Conservation (phyloP, 768 basidiomycete genomes). For the Tulasnella calospora region DNA sequence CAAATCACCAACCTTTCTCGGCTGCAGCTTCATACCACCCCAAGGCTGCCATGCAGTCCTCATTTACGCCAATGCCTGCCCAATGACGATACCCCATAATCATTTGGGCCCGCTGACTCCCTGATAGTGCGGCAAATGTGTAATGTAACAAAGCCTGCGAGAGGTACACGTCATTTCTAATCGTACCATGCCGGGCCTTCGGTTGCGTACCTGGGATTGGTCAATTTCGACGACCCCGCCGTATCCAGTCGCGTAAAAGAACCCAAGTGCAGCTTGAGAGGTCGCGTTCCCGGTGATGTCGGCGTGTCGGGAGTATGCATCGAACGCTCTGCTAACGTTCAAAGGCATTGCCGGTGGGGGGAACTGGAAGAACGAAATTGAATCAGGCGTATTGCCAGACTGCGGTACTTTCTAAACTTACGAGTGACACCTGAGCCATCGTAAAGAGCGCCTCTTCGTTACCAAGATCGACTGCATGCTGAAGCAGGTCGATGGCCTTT, state of each 20-base stretch:
- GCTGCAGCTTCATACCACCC: conserved; percentile 89
- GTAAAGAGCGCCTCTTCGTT: conserved; percentile 67
- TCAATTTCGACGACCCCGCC: conserved; percentile 37
- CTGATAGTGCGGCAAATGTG: conserved; percentile 88
- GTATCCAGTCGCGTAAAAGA: conserved; percentile 87
- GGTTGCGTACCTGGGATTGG: conserved; percentile 39
- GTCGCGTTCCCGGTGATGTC: conserved; percentile 72
- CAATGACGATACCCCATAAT: conserved; percentile 90
- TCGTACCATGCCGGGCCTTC: neutral
- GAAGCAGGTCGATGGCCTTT: conserved; percentile 73
- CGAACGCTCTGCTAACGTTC: conserved; percentile 58
- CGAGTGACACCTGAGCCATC: conserved; percentile 62
- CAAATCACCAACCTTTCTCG: conserved; percentile 58
- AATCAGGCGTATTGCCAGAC: conserved; percentile 37
- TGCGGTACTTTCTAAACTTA: conserved; percentile 37
- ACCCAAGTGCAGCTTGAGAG: conserved; percentile 79
- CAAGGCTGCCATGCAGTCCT: conserved; percentile 77
- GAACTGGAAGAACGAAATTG: conserved; percentile 52
- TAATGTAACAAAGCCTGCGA: conserved; percentile 79
- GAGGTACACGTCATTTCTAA: neutral
- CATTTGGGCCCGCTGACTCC: conserved; percentile 85
- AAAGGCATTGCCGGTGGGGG: conserved; percentile 44
- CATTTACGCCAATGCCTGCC: conserved; percentile 88
- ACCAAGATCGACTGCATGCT: conserved; percentile 77
- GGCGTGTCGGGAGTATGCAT: conserved; percentile 61